Evolutionary conservation across 768 basidiomycete species (phyloP), one percentile per base, ranked within the genome.

Genomic region (Lactarius hengduanensis): DNA sequence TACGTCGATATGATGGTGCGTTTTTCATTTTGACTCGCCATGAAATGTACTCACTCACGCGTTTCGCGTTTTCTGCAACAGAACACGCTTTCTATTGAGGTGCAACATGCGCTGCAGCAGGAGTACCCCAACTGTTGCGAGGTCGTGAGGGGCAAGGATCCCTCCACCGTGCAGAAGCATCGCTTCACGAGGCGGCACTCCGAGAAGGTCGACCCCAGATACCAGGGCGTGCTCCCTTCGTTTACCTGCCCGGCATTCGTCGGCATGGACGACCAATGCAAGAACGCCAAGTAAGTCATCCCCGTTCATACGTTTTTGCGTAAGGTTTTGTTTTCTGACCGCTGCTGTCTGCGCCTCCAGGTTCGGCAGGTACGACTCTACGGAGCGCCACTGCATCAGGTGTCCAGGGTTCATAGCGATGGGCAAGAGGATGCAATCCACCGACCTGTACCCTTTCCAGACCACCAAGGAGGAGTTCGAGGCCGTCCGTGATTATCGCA

Each of bases 341-440:
- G 5, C 13, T 3, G 20, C 45, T 22, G 47, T 9, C n/a, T 20
- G 32, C 18, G 32, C 26, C 13, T 10, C n/a, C 40, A 67, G 66
- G 58, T 22, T n/a, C 1, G 62, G 66, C 16, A 26, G 62, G 10
- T 67, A 63, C n/a, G 66, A 67, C 58, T 43, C 66, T 4, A 30
- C 53, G 0, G 58, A 59, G 15, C 41, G 66, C 0, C 66, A 67
- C 10, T 67, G 66, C 16, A 20, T 15, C 9, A 40, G 13, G 0
- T 67, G 66, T 2, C 4, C 9, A 2, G 62, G 62, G 2, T 67
- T 30, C 15, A 0, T 0, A 0, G 11, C 9, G 36, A 38, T 38
- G 36, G 1, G 9, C 36, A 38, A 11, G 9, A 38, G 1, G 36
- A 38, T 38, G 36, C 3, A 10, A 0, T 11, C 10, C 34, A 36